Evolutionary conservation across 192 early-diverging fungal species (phyloP).

Genomic region (Backusella circina): DNA sequence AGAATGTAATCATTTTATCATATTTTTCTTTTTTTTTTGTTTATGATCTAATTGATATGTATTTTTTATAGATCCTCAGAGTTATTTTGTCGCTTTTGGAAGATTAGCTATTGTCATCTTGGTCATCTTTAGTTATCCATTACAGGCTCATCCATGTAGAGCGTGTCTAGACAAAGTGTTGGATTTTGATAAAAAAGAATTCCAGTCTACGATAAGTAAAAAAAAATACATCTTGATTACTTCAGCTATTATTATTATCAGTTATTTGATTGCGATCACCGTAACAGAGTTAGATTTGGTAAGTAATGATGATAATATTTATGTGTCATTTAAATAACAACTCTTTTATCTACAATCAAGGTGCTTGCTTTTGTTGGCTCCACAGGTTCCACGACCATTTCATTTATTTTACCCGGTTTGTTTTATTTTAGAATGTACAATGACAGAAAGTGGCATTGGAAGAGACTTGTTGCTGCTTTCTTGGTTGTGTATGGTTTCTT

Average conservation of each 20-base stretch:
- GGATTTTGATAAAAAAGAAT: constrained; percentile 20
- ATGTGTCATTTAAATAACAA: neutral
- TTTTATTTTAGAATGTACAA: constrained; percentile 86
- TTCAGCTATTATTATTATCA: constrained; percentile 56
- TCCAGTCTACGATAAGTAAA: neutral
- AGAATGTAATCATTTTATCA: too few species aligned
- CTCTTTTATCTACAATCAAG: constrained; percentile 4
- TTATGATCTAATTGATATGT: neutral
- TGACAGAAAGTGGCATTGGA: constrained; percentile 53
- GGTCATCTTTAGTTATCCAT: constrained; percentile 88
- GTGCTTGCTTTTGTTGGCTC: constrained; percentile 92
- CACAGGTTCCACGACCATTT: constrained; percentile 92
- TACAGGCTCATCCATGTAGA: constrained; percentile 91
- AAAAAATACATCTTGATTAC: constrained; percentile 62
- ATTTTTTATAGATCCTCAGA: constrained; percentile 55
- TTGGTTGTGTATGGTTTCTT: constrained; percentile 65
- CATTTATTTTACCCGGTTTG: constrained; percentile 93
- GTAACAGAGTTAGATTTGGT: constrained; percentile 79
- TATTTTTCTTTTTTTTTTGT: too few species aligned
- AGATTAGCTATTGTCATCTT: constrained; percentile 86
- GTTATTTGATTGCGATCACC: constrained; percentile 71
- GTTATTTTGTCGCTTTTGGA: constrained; percentile 73
- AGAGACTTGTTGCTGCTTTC: constrained; percentile 61
- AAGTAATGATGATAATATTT: neutral
- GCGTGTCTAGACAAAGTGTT: constrained; percentile 87